Evolutionary conservation across 2,329 filamentous ascomycete genomes (phyloP).

Genomic region (Colletotrichum tofieldiae): DNA sequence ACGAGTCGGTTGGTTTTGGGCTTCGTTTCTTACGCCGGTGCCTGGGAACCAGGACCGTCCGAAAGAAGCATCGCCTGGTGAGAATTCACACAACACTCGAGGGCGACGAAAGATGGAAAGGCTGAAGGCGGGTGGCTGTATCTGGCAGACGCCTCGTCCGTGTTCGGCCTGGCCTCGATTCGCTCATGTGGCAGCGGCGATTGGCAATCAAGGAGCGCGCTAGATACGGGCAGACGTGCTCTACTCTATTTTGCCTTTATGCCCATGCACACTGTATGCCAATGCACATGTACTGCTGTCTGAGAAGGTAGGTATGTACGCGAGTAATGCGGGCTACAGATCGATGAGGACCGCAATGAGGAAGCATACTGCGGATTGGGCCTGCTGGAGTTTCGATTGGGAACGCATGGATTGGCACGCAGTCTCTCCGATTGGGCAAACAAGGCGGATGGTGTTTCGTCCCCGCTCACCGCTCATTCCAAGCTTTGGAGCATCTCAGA

Average conservation of each 20-base stretch:
- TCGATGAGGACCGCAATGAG: neutral
- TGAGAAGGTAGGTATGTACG: conserved; percentile 31
- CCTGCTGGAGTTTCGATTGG: conserved; percentile 10
- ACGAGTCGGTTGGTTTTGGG: neutral
- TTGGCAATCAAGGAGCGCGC: neutral
- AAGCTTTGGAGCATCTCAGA: neutral
- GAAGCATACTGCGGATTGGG: conserved; percentile 1
- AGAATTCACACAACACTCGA: neutral
- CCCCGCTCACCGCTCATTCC: conserved; percentile 36
- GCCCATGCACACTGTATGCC: conserved; percentile 20
- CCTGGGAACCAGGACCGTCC: neutral
- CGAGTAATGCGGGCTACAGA: conserved; percentile 27
- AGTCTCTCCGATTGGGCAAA: neutral
- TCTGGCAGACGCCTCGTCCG: conserved; percentile 27
- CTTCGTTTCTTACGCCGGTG: neutral
- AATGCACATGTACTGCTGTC: conserved; percentile 28
- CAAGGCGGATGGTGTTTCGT: conserved; percentile 15
- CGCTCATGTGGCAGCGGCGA: neutral
- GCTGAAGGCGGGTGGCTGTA: conserved; percentile 16
- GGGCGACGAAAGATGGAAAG: neutral
- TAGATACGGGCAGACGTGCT: neutral
- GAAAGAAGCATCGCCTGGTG: conserved; percentile 2
- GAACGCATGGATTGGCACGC: conserved; percentile 30
- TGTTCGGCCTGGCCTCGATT: conserved; percentile 10
- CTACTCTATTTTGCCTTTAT: neutral